phyloP scores from a whole-genome alignment of 495 filamentous ascomycete species.

The Stereocaulon alpinum region DNA sequence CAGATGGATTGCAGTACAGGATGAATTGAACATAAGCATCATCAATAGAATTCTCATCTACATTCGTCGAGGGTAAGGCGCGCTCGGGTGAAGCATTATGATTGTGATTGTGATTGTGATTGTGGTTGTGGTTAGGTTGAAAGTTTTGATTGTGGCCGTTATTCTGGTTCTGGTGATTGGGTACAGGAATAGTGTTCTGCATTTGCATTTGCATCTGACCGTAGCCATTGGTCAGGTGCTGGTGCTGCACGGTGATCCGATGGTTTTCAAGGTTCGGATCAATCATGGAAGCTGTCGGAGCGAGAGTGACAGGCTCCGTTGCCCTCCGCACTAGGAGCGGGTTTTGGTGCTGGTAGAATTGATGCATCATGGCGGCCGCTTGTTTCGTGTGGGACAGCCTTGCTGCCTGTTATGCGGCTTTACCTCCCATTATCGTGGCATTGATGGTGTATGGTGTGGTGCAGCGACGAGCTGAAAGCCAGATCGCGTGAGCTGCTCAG shows the following conservation, averaged over 20 bases:
- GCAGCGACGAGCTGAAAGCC: neutral
- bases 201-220: neutral
- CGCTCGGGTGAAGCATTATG: conserved; percentile 24
- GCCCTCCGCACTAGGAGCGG: conserved; percentile 15
- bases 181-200: neutral
- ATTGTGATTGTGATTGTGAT: neutral
- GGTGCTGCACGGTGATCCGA: conserved; percentile 6
- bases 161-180: neutral
- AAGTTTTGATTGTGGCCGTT: conserved; percentile 6
- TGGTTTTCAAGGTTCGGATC: conserved; percentile 20
- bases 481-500: conserved; percentile 1
- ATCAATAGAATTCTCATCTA: conserved; percentile 67
- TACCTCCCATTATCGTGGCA: too few relatives aligned
- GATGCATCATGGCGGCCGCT: conserved; percentile 15
- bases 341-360: conserved; percentile 18
- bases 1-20: conserved; percentile 78
- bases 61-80: conserved; percentile 54
- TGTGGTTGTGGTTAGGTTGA: neutral
- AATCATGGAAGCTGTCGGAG: conserved; percentile 23
- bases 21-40: conserved; percentile 84
- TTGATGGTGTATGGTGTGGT: too few relatives aligned
- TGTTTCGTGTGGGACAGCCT: neutral
- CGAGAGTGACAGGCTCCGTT: conserved; percentile 19
- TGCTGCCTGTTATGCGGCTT: neutral
- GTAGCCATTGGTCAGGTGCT: conserved; percentile 12